Evolutionary conservation across 2,329 filamentous ascomycete species (phyloP).

Genomic region (Thelonectria blattea): DNA sequence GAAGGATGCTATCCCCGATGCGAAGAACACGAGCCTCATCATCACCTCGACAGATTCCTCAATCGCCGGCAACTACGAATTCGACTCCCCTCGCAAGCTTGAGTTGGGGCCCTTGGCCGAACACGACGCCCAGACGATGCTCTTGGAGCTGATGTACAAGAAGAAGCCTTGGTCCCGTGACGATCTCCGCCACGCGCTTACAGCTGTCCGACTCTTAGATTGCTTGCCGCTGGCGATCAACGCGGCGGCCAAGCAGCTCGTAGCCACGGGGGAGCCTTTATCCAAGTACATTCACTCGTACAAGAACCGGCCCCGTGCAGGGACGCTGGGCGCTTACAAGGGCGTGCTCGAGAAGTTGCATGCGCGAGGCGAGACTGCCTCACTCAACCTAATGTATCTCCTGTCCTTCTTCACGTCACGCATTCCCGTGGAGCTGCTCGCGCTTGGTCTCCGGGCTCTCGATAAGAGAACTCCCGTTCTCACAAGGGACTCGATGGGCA

Average conservation of each 20-base stretch:
- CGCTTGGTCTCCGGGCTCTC: constrained; percentile 33
- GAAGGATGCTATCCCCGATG: constrained; percentile 28
- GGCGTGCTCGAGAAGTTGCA: constrained; percentile 31
- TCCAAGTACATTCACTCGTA: constrained; percentile 36
- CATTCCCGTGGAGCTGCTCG: constrained; percentile 34
- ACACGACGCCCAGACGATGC: constrained; percentile 25
- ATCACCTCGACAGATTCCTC: constrained; percentile 36
- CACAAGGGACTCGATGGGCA: constrained; percentile 27
- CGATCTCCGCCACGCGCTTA: constrained; percentile 27
- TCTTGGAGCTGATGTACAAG: constrained; percentile 35
- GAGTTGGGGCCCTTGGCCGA: constrained; percentile 30
- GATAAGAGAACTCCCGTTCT: constrained; percentile 34
- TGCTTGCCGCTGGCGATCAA: constrained; percentile 32
- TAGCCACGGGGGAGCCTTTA: constrained; percentile 31
- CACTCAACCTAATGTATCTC: constrained; percentile 36
- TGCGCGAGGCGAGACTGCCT: constrained; percentile 32
- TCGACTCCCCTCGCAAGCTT: constrained; percentile 32
- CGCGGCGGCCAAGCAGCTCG: constrained; percentile 30
- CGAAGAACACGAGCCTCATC: constrained; percentile 33
- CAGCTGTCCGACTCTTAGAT: constrained; percentile 30
- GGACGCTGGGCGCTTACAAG: constrained; percentile 33
- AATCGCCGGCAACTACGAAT: constrained; percentile 32
- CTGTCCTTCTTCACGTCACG: constrained; percentile 32
- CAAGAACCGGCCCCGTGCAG: constrained; percentile 28
- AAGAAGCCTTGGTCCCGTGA: constrained; percentile 33